A percentile compares a stretch with the other conserved stretches of the same genome.
phyloP scores from a whole-genome alignment of 192 early-diverging fungal species.

The Backusella luteola region DNA sequence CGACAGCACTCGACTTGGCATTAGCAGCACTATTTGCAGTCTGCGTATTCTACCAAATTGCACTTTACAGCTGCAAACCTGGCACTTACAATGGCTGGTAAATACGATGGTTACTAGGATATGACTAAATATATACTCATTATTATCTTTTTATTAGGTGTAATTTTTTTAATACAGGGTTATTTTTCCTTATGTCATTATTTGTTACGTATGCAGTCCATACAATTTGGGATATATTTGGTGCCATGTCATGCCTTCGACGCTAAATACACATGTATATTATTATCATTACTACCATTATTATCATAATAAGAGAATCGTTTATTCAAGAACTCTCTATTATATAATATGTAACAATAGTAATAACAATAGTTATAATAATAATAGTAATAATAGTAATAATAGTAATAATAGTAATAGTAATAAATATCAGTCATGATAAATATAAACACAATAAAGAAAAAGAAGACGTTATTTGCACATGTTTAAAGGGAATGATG shows the following conservation, averaged over 20 bases:
- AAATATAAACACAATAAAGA: conserved; percentile 8
- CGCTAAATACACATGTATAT: not conserved
- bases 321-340: not conserved
- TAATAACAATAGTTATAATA: not conserved
- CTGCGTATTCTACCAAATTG: conserved; percentile 11
- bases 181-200: conserved; percentile 11
- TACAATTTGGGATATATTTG: conserved; percentile 10
- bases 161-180: conserved; percentile 1
- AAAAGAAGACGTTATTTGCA: not conserved
- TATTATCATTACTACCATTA: not conserved
- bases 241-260: conserved; percentile 8
- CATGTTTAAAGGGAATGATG: not conserved
- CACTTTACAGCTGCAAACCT: conserved; percentile 1
- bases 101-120: not conserved
- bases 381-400: not conserved
- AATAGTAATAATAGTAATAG: conserved; percentile 2
- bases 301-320: not conserved
- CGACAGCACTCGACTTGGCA: not conserved
- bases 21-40: conserved; percentile 7
- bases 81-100: conserved; percentile 7
- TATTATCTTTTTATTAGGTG: not conserved
- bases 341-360: not conserved
- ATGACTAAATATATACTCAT: not conserved
- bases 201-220: conserved; percentile 1
- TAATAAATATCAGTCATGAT: not conserved